These are phyloP conservation scores for Exophiala phaeomuriformis DNA, from an alignment of 2,329 filamentous ascomycete species.

Conservation along the genomic window DNA sequence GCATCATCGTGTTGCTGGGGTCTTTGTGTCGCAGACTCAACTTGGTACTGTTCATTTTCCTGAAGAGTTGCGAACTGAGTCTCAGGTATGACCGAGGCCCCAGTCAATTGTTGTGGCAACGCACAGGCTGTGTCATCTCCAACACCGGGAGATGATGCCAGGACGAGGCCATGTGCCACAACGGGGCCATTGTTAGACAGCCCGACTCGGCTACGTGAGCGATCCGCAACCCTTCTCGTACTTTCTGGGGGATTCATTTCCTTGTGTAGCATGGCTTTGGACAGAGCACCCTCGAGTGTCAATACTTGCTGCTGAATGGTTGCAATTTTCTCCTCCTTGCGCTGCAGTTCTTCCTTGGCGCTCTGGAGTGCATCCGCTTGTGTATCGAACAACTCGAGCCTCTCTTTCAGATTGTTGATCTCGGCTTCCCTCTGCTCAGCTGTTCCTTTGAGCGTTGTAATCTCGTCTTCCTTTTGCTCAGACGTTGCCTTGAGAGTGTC, in stretches of 20 bases:
- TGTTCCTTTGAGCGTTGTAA: background rate
- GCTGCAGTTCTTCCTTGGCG: slow-evolving; percentile 3
- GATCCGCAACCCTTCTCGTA: slow-evolving; percentile 8
- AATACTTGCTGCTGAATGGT: slow-evolving; percentile 7
- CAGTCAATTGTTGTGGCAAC: background rate
- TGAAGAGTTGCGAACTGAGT: slow-evolving; percentile 10
- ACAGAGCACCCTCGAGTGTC: slow-evolving; percentile 6
- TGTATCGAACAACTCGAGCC: background rate
- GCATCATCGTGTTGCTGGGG: background rate
- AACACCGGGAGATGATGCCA: background rate
- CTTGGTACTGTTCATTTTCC: background rate
- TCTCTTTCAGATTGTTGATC: background rate
- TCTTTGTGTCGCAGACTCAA: background rate
- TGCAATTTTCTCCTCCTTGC: background rate
- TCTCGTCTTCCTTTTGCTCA: slow-evolving; percentile 1
- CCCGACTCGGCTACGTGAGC: background rate
- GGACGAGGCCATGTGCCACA: background rate
- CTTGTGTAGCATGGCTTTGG: slow-evolving; percentile 8
- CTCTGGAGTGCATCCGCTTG: background rate
- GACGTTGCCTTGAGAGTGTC: background rate
- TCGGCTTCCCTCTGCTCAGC: slow-evolving; percentile 1
- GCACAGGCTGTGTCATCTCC: background rate
- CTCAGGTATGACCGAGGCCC: slow-evolving; percentile 7
- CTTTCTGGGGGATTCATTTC: background rate
- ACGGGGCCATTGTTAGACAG: background rate